A percentile compares a stretch with the other conserved stretches of the same genome.
Evolutionary conservation across 495 filamentous ascomycete genomes (phyloP).

Genomic region (Tuber umbilicatum): DNA sequence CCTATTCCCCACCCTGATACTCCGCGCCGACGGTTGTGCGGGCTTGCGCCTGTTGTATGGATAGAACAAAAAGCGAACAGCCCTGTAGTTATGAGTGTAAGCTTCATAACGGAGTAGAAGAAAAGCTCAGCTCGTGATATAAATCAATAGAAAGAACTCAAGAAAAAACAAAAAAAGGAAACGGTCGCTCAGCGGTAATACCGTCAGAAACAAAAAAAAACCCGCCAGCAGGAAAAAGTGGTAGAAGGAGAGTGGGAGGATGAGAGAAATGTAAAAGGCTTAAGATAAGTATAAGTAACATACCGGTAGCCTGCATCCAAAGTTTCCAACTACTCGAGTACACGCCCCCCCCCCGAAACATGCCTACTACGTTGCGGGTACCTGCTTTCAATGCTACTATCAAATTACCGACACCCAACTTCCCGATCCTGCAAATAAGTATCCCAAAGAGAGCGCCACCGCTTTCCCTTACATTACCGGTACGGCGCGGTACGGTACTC

Average conservation of each 20-base stretch:
- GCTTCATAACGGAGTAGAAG: not conserved
- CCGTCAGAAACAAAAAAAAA: not conserved
- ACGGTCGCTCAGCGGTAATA: not conserved
- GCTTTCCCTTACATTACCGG: not conserved
- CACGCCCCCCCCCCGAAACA: not conserved
- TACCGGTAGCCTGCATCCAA: too few relatives aligned
- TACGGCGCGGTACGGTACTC: not conserved
- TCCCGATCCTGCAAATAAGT: not conserved
- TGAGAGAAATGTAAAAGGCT: not conserved
- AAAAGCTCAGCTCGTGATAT: not conserved
- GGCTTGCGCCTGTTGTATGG: not conserved
- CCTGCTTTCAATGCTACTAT: not conserved
- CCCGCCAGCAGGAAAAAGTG: not conserved
- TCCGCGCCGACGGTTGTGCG: not conserved
- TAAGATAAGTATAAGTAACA: not conserved
- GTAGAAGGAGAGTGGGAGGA: not conserved
- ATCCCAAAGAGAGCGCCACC: not conserved
- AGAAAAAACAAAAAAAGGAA: not conserved
- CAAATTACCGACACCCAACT: not conserved
- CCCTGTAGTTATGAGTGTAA: not conserved
- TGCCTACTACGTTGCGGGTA: not conserved
- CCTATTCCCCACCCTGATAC: constrained; percentile 22
- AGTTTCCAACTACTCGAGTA: not conserved
- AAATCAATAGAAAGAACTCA: not conserved
- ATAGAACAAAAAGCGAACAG: not conserved